These are phyloP conservation scores for Breviolum minutum DNA, from an alignment of 73 alveolate genomes.

Conservation along the genomic window DNA sequence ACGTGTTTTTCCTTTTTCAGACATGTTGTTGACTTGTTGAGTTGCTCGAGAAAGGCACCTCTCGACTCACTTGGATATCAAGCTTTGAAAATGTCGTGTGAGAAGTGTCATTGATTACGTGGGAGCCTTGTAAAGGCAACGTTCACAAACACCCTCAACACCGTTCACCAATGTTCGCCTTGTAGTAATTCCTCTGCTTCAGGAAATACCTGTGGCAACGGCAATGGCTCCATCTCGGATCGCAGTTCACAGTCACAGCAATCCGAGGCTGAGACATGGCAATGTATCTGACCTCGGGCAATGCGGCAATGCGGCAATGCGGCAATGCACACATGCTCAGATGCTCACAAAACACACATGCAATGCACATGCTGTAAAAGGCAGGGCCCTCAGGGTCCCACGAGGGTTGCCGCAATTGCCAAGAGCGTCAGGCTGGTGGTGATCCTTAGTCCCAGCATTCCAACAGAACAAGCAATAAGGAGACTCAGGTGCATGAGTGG, in stretches of 20 bases:
- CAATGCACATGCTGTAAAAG: not conserved
- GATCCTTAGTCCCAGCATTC: not conserved
- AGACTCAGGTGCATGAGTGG: too few species aligned
- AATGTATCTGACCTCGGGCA: conserved; percentile 45
- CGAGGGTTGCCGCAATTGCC: conserved; percentile 73
- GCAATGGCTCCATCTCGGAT: not conserved
- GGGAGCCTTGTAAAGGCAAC: not conserved
- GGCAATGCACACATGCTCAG: too few species aligned
- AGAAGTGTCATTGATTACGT: not conserved
- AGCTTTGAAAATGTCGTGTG: too few species aligned
- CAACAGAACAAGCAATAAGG: too few species aligned
- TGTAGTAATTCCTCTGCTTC: conserved; percentile 86
- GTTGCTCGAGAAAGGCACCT: too few species aligned
- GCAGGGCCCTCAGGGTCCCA: not conserved
- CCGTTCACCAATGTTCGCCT: not conserved
- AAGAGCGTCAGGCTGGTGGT: conserved; percentile 65
- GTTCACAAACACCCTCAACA: not conserved
- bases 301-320: too few species aligned
- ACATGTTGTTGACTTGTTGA: too few species aligned
- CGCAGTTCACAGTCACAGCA: not conserved
- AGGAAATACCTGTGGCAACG: conserved; percentile 36
- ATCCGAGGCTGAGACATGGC: conserved; percentile 27
- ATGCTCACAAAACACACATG: not conserved
- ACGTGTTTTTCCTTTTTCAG: not conserved
- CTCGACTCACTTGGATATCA: too few species aligned